Base-by-base conservation (phyloP, 1,284 basidiomycete species). In the Neotropicomus parvogracilis region DNA sequence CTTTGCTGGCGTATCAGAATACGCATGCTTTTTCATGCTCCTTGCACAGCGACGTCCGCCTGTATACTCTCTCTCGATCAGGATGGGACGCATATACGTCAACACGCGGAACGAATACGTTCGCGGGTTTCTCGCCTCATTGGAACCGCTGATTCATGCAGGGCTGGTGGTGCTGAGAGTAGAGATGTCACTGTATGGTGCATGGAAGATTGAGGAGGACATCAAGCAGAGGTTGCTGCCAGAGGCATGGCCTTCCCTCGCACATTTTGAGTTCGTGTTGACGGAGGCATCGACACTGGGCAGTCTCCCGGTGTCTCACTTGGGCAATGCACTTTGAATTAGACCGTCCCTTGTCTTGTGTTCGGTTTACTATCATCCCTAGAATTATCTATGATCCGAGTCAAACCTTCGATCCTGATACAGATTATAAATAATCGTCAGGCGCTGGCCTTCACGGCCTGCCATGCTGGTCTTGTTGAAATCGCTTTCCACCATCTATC, bases 401-500 rank as follows among this genome's bases (percentile, higher is more conserved):
- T n/a, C n/a, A n/a, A n/a, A n/a, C n/a, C n/a, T n/a, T n/a, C n/a
- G n/a, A n/a, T n/a, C n/a, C n/a, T n/a, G n/a, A n/a, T n/a, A n/a
- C n/a, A n/a, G n/a, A n/a, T n/a, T n/a, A n/a, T n/a, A n/a, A 24
- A 24, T 5, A 24, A 24, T 8, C 8, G 24, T 16, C 19, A 64
- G 33, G 67, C 58, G 9, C 57, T 60, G 26, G 52, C 53, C 46
- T 68, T 73, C 21, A 73, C 63, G 0, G 67, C 68, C 47, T 58
- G 48, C 72, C 72, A 74, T 3, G 70, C 62, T 13, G 67, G 59
- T 28, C 72, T 60, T 10, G 64, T 57, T 16, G 62, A 59, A 33
- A 74, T 55, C 10, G 63, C 67, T 16, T 64, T 60, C 60, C 66
- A 70, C 71, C 71, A 74, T 42, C 70, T 72, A 43, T 31, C 9